Evolutionary conservation across 306 rosid genomes (phyloP), one percentile per base, ranked within the genome.

Genomic region (Oxytropis ochrocephala): DNA sequence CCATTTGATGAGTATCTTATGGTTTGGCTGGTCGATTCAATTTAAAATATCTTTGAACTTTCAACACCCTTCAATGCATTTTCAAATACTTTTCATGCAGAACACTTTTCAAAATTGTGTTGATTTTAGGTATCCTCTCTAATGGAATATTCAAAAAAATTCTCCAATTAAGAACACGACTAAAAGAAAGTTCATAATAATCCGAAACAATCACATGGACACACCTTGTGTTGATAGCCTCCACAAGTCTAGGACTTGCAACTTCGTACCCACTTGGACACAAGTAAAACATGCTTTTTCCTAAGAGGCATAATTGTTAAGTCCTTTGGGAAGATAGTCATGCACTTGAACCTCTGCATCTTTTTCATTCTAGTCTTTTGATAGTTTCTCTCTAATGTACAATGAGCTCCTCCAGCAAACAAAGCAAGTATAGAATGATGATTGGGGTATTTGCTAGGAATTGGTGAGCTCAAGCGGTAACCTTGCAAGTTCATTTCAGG

Each of bases 201-300:
- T 91, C 90, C 0, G 91, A 86, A 7, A 91, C 76, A 18, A 91
- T 78, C 5, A 91, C 92, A 0, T 95, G 97, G 0, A 91, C 89
- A 52, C 96, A 91, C 0, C n/a, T n/a, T n/a, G n/a, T n/a, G n/a
- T n/a, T n/a, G n/a, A n/a, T n/a, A n/a, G n/a, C n/a, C n/a, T n/a
- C 91, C 24, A 86, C 95, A 3, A 91, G 4, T 42, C 97, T 85
- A 1, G 97, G 89, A 62, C 97, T 91, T 0, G 97, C 97, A 11
- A 91, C 97, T 70, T 91, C 96, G 24, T 69, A 86, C 0, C 97
- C 97, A 75, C 97, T 91, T 0, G 96, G 96, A 68, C 95, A 88
- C 74, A 91, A 56, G 33, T 96, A 88, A 44, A 82, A 91, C 78
- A 72, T 91, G 82, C 86, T 82, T 0, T 46, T 74, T 0, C 74